Evolutionary conservation across 805 yeast genomes (phyloP).

Genomic region (Wickerhamomyces sydowiorum): DNA sequence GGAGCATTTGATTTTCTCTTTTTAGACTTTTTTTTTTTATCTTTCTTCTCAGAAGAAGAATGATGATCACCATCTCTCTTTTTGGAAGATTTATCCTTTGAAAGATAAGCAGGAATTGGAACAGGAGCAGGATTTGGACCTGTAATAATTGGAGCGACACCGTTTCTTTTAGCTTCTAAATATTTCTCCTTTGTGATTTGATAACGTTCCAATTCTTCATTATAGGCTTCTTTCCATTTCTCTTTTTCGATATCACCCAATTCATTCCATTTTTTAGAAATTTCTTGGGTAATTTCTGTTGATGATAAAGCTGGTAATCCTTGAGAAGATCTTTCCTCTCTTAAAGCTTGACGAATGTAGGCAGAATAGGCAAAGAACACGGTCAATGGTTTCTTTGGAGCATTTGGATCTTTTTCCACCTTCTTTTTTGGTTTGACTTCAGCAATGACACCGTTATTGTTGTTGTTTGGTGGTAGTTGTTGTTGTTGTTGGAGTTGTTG

Average conservation of each 20-base stretch:
- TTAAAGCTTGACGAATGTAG: constrained; percentile 63
- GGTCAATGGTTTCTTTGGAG: constrained; percentile 93
- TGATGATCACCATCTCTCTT: constrained; percentile 26
- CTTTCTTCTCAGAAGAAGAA: constrained; percentile 33
- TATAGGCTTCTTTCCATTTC: constrained; percentile 59
- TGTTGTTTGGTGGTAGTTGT: background rate
- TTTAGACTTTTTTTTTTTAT: constrained; percentile 49
- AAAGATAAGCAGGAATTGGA: constrained; percentile 30
- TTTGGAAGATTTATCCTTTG: constrained; percentile 28
- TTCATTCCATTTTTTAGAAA: constrained; percentile 74
- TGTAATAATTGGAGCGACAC: constrained; percentile 18
- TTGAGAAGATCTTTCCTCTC: constrained; percentile 56
- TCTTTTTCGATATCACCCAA: constrained; percentile 65
- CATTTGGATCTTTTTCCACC: constrained; percentile 78
- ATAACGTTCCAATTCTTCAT: constrained; percentile 37
- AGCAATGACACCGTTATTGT: too few species aligned
- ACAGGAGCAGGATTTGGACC: constrained; percentile 35
- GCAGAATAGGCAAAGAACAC: constrained; percentile 77
- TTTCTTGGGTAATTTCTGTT: constrained; percentile 72
- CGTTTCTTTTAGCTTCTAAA: constrained; percentile 38
- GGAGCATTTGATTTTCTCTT: constrained; percentile 29
- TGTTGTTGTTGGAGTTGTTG: background rate
- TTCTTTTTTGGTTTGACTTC: constrained; percentile 31
- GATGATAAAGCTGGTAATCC: constrained; percentile 63
- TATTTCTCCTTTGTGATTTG: constrained; percentile 41